Evolutionary conservation across 2,329 filamentous ascomycete species (phyloP), one percentile per base, ranked within the genome.

Genomic region (Penicillium sp.): DNA sequence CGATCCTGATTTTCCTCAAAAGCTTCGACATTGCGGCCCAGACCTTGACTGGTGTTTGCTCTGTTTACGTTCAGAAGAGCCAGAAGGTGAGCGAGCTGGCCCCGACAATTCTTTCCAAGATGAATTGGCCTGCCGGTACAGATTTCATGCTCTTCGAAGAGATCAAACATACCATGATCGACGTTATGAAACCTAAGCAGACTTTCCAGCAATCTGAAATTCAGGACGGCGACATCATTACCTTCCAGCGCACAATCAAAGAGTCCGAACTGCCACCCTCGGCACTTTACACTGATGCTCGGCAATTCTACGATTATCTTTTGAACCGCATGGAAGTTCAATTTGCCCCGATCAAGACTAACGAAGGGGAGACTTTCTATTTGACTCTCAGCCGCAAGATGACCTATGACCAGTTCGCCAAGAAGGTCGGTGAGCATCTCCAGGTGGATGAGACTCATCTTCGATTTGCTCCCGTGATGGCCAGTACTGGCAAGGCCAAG

Each of bases 91-190:
- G 89, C 56, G 94, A 99, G 47, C 78, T 97, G 28, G 84, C 88
- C 5, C 85, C 89, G 1, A 76, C 84, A 30, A 97, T 99, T 57
- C 77, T 88, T 55, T 85, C 88, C 65, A 84, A 88, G 69, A 94
- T 97, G 90, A 83, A 85, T 12, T 97, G 94, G 93, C 84, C 88
- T 25, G 83, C 88, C 1, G 91, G 88, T 60, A 83, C 88, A 4
- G 79, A 84, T 3, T 83, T 89, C 57, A 82, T 83, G 65, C 82
- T 99, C 22, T 97, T 87, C 77, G 94, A 99, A 82, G 94, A 99
- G 78, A 97, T 99, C 76, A 99, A 97, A 76, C 91, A 92, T 49
- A 90, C 86, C 57, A 97, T 97, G 92, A 96, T 99, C 63, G 95
- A 99, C 70, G 82, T 84, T 7, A 88, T 99, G 79, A 97, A 97